Evolutionary conservation across 2,329 filamentous ascomycete genomes (phyloP).

Genomic region (Fragosphaeria purpurea): DNA sequence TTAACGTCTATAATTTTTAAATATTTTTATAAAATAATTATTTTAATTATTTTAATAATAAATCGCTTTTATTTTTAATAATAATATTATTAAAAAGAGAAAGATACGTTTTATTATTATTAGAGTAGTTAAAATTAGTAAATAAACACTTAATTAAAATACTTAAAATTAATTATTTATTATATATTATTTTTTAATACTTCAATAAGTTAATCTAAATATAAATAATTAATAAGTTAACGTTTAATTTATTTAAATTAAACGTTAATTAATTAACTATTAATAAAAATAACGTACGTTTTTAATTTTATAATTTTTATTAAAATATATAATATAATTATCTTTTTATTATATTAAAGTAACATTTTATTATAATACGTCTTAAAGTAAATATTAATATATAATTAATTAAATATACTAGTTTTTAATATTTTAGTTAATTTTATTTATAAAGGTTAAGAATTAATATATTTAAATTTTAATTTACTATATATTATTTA

Average conservation of each 20-base stretch:
- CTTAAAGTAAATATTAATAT: too few species aligned
- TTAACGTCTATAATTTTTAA: neutral
- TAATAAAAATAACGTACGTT: too few species aligned
- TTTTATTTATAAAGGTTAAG: neutral
- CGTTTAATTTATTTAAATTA: too few species aligned
- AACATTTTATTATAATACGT: too few species aligned
- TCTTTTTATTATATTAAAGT: too few species aligned
- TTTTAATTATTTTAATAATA: slow-evolving; percentile 3
- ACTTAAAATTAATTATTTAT: neutral
- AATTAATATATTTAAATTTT: neutral
- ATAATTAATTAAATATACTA: too few species aligned
- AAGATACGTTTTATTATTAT: too few species aligned
- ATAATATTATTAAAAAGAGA: neutral
- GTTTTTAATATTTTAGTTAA: too few species aligned
- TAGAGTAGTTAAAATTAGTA: neutral
- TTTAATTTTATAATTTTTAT: too few species aligned
- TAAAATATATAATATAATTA: too few species aligned
- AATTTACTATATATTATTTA: neutral
- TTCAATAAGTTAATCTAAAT: neutral
- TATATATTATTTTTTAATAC: neutral
- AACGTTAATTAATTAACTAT: too few species aligned
- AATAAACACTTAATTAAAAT: neutral
- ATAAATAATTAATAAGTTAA: too few species aligned
- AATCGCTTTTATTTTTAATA: slow-evolving; percentile 7
- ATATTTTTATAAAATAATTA: slow-evolving; percentile 7